These are phyloP conservation scores for Boletus sensibilis DNA, from an alignment of 768 basidiomycete species.

Conservation along the genomic window DNA sequence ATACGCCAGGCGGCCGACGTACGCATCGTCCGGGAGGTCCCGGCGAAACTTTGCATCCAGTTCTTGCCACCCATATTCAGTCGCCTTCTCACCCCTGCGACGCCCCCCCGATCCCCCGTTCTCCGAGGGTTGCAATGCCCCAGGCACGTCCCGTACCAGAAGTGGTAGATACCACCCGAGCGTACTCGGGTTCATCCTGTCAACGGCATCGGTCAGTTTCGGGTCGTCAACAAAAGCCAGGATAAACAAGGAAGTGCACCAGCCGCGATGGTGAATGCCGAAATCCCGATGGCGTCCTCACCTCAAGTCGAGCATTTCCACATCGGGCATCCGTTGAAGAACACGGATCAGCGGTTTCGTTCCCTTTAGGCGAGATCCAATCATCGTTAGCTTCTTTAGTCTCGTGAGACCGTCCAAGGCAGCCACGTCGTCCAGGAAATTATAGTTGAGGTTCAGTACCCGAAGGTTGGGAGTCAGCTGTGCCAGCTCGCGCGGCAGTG, in stretches of 20 bases:
- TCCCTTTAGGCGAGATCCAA: slow-evolving; percentile 79
- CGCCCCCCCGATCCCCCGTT: slow-evolving; percentile 20
- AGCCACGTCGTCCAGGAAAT: slow-evolving; percentile 79
- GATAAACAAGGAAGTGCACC: not conserved
- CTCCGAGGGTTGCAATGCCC: slow-evolving; percentile 64
- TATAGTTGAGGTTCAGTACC: slow-evolving; percentile 94
- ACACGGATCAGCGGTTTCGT: slow-evolving; percentile 72
- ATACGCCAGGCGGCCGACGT: slow-evolving; percentile 85
- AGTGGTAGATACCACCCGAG: slow-evolving; percentile 94
- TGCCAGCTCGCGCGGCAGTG: slow-evolving; percentile 67
- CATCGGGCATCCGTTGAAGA: slow-evolving; percentile 67
- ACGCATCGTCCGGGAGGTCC: slow-evolving; percentile 84
- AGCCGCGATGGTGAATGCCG: slow-evolving; percentile 3
- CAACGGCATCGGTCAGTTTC: slow-evolving; percentile 25
- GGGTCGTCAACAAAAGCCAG: slow-evolving; percentile 16
- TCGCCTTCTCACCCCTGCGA: slow-evolving; percentile 33
- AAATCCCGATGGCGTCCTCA: slow-evolving; percentile 35
- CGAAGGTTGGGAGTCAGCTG: slow-evolving; percentile 79
- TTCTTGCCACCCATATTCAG: slow-evolving; percentile 57
- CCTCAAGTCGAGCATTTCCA: slow-evolving; percentile 93
- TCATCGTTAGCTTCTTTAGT: slow-evolving; percentile 80
- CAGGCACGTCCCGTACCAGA: slow-evolving; percentile 65
- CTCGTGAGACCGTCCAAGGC: slow-evolving; percentile 68
- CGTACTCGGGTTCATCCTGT: slow-evolving; percentile 94
- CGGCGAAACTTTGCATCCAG: slow-evolving; percentile 85